Percentiles rank a stretch among this genome's conserved stretches.
Evolutionary conservation across 2,329 filamentous ascomycete genomes (phyloP).

Genomic region (Diaporthe destruens): DNA sequence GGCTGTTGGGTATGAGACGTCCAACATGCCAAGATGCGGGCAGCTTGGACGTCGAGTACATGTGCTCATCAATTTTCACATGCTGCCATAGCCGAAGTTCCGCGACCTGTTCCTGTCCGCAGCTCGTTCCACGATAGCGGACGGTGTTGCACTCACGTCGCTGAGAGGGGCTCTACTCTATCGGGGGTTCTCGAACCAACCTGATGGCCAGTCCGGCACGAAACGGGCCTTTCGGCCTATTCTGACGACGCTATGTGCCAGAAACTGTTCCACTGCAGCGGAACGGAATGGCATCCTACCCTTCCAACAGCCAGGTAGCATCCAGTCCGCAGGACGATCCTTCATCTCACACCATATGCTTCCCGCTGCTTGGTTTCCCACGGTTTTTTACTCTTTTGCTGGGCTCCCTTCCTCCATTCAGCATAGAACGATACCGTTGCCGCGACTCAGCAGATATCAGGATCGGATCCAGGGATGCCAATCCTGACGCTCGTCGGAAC

Average conservation of each 20-base stretch:
- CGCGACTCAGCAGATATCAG: background rate
- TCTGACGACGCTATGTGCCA: background rate
- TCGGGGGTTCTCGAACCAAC: background rate
- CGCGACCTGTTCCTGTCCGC: conserved; percentile 1
- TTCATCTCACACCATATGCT: background rate
- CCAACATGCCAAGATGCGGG: conserved; percentile 22
- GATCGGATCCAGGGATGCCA: conserved; percentile 17
- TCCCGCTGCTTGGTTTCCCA: conserved; percentile 1
- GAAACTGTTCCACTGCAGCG: conserved; percentile 7
- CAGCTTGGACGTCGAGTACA: conserved; percentile 14
- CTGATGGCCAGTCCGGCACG: background rate
- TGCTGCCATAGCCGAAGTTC: conserved; percentile 20
- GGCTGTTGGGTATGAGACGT: conserved; percentile 23
- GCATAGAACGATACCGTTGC: conserved; percentile 4
- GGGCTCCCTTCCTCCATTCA: background rate
- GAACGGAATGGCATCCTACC: conserved; percentile 8
- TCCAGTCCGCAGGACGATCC: background rate
- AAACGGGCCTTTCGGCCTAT: background rate
- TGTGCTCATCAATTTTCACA: conserved; percentile 12
- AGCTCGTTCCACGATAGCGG: conserved; percentile 10
- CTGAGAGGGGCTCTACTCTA: background rate
- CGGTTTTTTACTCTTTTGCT: background rate
- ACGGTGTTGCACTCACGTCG: background rate
- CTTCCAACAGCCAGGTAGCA: background rate
- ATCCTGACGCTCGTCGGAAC: conserved; percentile 31